These are phyloP conservation scores for Starmerella potacharoeniae DNA, from an alignment of 805 yeast genomes.

Conservation along the genomic window DNA sequence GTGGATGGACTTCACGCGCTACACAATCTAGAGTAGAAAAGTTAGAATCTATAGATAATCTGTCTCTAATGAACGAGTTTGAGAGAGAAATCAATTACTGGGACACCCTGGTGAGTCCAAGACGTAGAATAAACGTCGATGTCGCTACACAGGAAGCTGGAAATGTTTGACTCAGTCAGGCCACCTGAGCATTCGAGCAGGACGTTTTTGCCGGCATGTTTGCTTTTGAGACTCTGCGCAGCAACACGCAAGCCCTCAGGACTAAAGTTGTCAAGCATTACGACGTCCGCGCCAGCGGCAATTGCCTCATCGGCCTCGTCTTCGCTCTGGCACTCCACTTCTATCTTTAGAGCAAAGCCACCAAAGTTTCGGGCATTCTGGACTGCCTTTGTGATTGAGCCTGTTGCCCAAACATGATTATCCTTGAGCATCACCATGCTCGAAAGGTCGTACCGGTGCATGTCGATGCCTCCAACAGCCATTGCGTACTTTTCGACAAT, in stretches of 20 bases:
- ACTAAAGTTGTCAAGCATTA: slow-evolving; percentile 83
- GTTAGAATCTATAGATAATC: neutral
- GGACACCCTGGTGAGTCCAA: slow-evolving; percentile 83
- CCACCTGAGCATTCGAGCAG: slow-evolving; percentile 91
- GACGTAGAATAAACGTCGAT: slow-evolving; percentile 87
- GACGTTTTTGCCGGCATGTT: slow-evolving; percentile 41
- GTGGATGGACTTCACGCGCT: slow-evolving; percentile 22
- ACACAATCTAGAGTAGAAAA: slow-evolving; percentile 2
- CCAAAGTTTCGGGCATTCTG: slow-evolving; percentile 62
- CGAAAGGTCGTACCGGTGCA: slow-evolving; percentile 82
- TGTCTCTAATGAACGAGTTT: slow-evolving; percentile 42
- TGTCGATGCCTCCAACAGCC: slow-evolving; percentile 90
- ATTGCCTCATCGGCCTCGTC: slow-evolving; percentile 87
- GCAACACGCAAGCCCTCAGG: slow-evolving; percentile 54
- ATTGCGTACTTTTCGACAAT: slow-evolving; percentile 82
- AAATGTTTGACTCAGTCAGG: slow-evolving; percentile 55
- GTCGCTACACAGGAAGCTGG: slow-evolving; percentile 55
- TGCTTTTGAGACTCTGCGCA: slow-evolving; percentile 49
- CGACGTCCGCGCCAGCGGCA: slow-evolving; percentile 87
- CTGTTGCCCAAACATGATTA: slow-evolving; percentile 86
- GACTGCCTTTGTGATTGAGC: slow-evolving; percentile 81
- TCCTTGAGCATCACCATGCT: slow-evolving; percentile 95
- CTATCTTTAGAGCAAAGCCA: slow-evolving; percentile 83
- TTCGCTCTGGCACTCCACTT: slow-evolving; percentile 81
- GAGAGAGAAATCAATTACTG: slow-evolving; percentile 71